Evolutionary conservation across 1,284 basidiomycete species (phyloP), one percentile per base, ranked within the genome.

Genomic region (Phaffia rhodozyma): DNA sequence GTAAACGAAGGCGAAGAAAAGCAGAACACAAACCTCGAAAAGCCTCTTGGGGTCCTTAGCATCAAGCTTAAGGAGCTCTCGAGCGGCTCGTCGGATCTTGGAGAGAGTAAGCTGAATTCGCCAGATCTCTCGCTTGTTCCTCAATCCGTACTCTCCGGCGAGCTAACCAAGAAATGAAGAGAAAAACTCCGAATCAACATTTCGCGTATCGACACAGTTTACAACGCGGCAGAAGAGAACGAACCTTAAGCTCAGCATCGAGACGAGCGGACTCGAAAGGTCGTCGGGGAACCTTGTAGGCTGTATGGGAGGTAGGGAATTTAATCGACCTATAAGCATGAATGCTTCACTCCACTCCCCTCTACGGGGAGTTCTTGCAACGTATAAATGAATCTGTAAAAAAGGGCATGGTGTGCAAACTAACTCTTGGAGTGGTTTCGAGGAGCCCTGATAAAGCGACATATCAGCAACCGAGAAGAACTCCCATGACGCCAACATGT

Each of bases 61-160:
- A 74, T 98, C 94, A 80, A 99, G 91, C 84, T 98, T 98, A 79
- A 98, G 87, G 69, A 98, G 88, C 82, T 98, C 94, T 89, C 94
- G 94, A 70, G 94, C 96, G 68, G 94, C 96, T 87, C 96, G 92
- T 83, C 94, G 93, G 77, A 98, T 98, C 84, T 99, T 97, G 76
- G 96, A 98, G 67, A 99, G 86, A 75, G 86, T 86, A 75, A 98
- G 86, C 77, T 92, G 86, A 78, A 99, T 97, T 76, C 96, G 90
- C 94, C 94, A 98, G 81, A 98, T 97, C 83, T 99, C 94, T 75
- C 91, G 89, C 85, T 99, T 99, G 89, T 97, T 98, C 79, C 93
- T 90, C 74, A 98, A 90, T 79, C 94, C 94, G 83, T 94, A 98
- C 83, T 99, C 96, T 80, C 94, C 94, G 68, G 92, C 92, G 79